phyloP scores from a whole-genome alignment of 257 asterid genomes.

The Coffea eugenioides region DNA sequence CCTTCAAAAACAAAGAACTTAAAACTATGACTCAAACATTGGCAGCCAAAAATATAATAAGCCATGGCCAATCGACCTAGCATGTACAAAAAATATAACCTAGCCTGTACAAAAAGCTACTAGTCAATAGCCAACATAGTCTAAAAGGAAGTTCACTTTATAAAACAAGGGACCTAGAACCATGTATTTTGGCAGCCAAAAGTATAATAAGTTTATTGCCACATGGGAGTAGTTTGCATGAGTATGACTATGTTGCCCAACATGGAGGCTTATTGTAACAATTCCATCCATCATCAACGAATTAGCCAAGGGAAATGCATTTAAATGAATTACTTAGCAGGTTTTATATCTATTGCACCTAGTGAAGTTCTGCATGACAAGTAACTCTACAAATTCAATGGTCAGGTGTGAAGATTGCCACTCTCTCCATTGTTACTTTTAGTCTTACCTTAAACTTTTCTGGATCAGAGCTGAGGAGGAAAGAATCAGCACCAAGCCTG shows the following conservation, averaged over 20 bases:
- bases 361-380: background rate
- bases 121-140: too few species aligned
- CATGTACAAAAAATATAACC: too few species aligned
- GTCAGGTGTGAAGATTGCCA: background rate
- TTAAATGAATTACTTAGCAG: background rate
- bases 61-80: background rate
- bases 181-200: too few species aligned
- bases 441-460: slow-evolving; percentile 40
- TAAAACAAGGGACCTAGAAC: too few species aligned
- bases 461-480: slow-evolving; percentile 45
- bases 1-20: too few species aligned
- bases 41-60: background rate
- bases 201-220: too few species aligned
- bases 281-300: background rate
- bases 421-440: background rate
- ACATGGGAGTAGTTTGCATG: background rate
- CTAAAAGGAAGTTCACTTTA: too few species aligned
- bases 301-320: background rate
- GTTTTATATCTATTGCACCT: background rate
- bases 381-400: background rate
- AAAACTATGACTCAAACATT: background rate
- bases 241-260: background rate
- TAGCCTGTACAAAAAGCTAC: too few species aligned
- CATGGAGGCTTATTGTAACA: background rate
- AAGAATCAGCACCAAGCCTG: slow-evolving; percentile 59